Evolutionary conservation across 148 eudicot genomes (phyloP).

Genomic region (Mesembryanthemum crystallinum): DNA sequence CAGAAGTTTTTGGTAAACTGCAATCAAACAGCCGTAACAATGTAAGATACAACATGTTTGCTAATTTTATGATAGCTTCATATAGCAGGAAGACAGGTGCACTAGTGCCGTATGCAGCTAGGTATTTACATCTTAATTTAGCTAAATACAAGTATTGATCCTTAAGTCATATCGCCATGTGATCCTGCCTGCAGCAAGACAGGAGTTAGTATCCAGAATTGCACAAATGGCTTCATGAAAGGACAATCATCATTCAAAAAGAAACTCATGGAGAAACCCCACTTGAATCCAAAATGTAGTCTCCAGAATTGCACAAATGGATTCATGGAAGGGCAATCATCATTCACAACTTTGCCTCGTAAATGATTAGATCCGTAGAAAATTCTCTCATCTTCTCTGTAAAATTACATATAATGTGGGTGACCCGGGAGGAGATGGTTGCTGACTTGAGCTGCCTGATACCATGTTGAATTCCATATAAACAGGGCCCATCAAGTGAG

Average conservation of each 20-base stretch:
- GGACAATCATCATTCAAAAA: background rate
- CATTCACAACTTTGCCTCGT: background rate
- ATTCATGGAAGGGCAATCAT: too few species aligned
- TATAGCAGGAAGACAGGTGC: background rate
- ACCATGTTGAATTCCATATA: background rate
- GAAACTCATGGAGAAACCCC: background rate
- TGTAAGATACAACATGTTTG: background rate
- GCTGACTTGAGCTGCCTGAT: background rate
- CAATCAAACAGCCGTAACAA: conserved; percentile 22
- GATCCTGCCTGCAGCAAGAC: background rate
- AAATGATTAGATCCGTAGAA: background rate
- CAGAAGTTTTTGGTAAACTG: conserved; percentile 46
- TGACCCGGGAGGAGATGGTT: background rate
- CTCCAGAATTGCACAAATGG: background rate
- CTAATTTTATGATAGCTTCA: background rate
- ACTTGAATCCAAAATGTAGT: background rate
- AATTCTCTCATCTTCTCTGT: background rate
- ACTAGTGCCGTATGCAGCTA: background rate
- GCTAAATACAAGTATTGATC: background rate
- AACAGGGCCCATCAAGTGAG: background rate
- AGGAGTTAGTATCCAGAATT: background rate
- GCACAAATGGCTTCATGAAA: background rate
- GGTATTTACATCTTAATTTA: background rate
- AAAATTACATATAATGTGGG: background rate
- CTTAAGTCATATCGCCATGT: background rate